Base-by-base conservation (phyloP, 352 stramenopile genomes). In the Aphanomyces euteiches region DNA sequence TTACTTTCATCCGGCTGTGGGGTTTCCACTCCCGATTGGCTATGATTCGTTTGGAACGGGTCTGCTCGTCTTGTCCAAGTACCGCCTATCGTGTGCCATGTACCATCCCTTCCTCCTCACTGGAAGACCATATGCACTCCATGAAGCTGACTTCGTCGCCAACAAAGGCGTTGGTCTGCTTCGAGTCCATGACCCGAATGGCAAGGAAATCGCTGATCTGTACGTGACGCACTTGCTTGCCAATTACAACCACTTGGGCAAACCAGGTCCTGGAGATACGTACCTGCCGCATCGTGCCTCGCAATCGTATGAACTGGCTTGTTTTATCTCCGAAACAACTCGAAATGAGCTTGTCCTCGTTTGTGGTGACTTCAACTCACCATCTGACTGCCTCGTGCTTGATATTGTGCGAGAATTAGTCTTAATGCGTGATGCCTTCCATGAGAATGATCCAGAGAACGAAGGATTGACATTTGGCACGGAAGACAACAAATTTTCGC, bases 281-380 rank as follows among this genome's bases (percentile, higher is more conserved):
- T 93, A 93, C 72, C 69, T 84, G 13, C 73, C 79, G n/a, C 85
- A 93, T 47, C 82, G 83, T 38, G 79, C 79, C 4, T 79, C 76
- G 7, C 81, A 93, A 63, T 79, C 82, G 28, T 91, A 90, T 72
- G 85, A 93, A n/a, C 77, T 93, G 28, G 78, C 81, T 71, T 77
- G 81, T 38, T 91, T 91, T 64, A 87, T 93, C 63, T 50, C 74
- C 3, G 80, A 83, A 7, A 93, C 85, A 10, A 79, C 72, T 47
- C 74, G 78, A 13, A 89, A 83, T 63, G 68, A 67, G 0, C 75
- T 93, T 65, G 80, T 77, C 40, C 66, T 93, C 41, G 81, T 93
- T 0, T 90, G 81, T 57, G 85, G 85, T 59, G 85, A 93, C 75
- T 91, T 93, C 67, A 93, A 93, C 72, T 93, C 85, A 59, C 86